Conservation (phyloP, 164 flowering plant species). For the Aristolochia californica region DNA sequence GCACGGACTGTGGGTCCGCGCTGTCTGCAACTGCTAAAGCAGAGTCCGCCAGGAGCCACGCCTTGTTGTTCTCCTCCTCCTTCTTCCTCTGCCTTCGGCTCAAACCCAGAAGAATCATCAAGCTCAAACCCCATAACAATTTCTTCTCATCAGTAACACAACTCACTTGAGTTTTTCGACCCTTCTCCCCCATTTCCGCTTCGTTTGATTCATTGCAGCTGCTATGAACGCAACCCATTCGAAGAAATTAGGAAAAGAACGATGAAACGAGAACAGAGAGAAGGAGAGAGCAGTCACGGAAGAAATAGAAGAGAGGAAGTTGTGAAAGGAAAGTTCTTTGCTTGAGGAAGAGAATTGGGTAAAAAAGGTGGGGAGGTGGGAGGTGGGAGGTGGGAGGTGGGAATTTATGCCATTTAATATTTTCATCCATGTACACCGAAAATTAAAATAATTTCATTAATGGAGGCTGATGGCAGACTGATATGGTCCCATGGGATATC, state of each 20-base stretch:
- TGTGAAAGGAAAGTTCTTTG: slow-evolving; percentile 23
- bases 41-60: slow-evolving; percentile 78
- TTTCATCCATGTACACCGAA: neutral
- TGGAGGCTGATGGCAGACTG: too few species aligned
- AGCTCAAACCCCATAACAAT: slow-evolving; percentile 1
- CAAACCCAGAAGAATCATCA: neutral
- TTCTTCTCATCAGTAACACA: neutral
- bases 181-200: neutral
- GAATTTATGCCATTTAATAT: neutral
- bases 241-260: slow-evolving; percentile 2
- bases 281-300: slow-evolving; percentile 9
- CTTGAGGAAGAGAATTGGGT: slow-evolving; percentile 32
- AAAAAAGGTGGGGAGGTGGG: too few species aligned
- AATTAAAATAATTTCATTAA: slow-evolving; percentile 8
- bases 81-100: neutral
- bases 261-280: slow-evolving; percentile 7
- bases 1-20: slow-evolving; percentile 68
- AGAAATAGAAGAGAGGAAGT: slow-evolving; percentile 8
- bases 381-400: too few species aligned
- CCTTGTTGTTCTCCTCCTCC: slow-evolving; percentile 49
- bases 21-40: slow-evolving; percentile 29
- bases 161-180: slow-evolving; percentile 3
- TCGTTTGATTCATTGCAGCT: neutral
- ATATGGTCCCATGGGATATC: slow-evolving; percentile 10
- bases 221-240: slow-evolving; percentile 25